Base-by-base conservation (phyloP, 2,329 filamentous ascomycete species). In the Arthrinium phaeospermum region DNA sequence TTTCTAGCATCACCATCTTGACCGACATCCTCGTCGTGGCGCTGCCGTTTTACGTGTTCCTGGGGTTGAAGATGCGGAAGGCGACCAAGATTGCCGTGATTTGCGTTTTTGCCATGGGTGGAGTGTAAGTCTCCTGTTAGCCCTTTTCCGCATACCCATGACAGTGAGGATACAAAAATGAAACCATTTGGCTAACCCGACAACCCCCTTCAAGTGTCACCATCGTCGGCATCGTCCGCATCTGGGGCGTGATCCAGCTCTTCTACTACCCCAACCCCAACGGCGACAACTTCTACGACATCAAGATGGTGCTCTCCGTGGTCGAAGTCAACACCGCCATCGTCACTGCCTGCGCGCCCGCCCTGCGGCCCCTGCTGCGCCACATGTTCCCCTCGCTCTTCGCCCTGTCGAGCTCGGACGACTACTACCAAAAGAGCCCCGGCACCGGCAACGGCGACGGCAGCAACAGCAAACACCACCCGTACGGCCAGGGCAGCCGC, bases 11-110 rank as follows among this genome's bases (percentile, higher is more conserved):
- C 5, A 83, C 79, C 10, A 82, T 85, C 30, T 45, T 83, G 8
- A 84, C 82, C 4, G 83, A 85, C n/a, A 73, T 84, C 0, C 72
- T 84, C 46, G 77, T 83, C 0, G 76, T 84, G 13, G 68, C 78
- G 0, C 73, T 85, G 24, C 83, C 83, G 0, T 81, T 83, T 44
- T 82, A 80, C 74, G 81, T 84, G 30, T 84, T 85, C 67, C 67
- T 81, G 2, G 79, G 79, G 1, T 75, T 85, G 19, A 82, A 81
- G n/a, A 82, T 85, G 77, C 76, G 77, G 19, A 76, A 74, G 19
- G 78, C 76, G 61, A 77, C 79, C 13, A 83, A 83, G 71, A 73
- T 81, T 5, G 81, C 81, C 0, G 72, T 84, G 4, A 77, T 84
- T 19, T 73, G 77, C 6, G 80, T 85, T 14, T 85, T 84, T 68